A percentile compares a stretch with the other conserved stretches of the same genome.
Evolutionary conservation across 768 basidiomycete species (phyloP).

Genomic region (Leccinum pellstonianum): DNA sequence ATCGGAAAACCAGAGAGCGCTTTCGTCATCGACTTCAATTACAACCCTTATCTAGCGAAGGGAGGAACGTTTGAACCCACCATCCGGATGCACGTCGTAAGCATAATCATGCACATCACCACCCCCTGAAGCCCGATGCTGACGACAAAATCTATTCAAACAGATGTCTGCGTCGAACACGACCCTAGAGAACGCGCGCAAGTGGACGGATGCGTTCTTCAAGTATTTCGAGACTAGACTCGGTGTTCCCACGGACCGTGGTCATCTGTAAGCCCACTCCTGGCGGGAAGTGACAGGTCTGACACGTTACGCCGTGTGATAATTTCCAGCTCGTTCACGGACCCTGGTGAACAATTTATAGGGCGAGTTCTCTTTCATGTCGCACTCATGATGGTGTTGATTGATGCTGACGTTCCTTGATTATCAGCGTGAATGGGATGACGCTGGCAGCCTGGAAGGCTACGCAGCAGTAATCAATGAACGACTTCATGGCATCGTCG

Average conservation of each 20-base stretch:
- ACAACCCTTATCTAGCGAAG: slow-evolving; percentile 59
- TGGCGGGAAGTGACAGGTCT: background rate
- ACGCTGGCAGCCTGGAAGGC: slow-evolving; percentile 3
- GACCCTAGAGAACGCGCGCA: slow-evolving; percentile 43
- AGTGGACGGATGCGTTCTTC: slow-evolving; percentile 54
- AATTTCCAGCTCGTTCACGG: slow-evolving; percentile 2
- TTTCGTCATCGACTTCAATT: slow-evolving; percentile 49
- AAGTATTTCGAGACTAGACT: slow-evolving; percentile 52
- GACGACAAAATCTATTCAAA: background rate
- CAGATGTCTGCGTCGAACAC: slow-evolving; percentile 60
- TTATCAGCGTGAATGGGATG: slow-evolving; percentile 4
- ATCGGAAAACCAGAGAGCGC: slow-evolving; percentile 52
- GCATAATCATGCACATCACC: background rate
- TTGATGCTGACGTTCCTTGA: background rate
- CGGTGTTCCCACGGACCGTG: slow-evolving; percentile 47
- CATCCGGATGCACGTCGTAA: slow-evolving; percentile 39
- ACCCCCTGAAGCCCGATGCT: background rate
- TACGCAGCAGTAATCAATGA: background rate
- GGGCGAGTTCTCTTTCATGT: background rate
- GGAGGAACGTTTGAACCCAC: slow-evolving; percentile 61
- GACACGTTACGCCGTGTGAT: background rate
- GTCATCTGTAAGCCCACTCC: slow-evolving; percentile 50
- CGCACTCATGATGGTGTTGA: background rate
- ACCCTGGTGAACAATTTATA: slow-evolving; percentile 8
- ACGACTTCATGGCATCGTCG: background rate